These are phyloP conservation scores for Linnemannia elongata DNA, from an alignment of 192 early-diverging fungal species.

Conservation along the genomic window DNA sequence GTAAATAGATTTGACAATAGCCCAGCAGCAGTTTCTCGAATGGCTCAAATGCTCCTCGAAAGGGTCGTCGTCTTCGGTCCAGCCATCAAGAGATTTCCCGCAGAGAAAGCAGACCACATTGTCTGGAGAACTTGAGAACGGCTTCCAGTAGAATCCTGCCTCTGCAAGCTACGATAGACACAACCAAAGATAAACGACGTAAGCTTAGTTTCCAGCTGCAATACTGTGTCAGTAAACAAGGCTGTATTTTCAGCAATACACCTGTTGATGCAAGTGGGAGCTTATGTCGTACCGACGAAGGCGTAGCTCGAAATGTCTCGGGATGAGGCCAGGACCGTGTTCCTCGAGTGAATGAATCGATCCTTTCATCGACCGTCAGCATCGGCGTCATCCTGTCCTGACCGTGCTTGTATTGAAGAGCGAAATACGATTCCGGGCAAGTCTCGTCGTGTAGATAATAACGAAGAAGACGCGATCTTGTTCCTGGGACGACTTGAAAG, in stretches of 20 bases:
- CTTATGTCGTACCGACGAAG: slow-evolving; percentile 12
- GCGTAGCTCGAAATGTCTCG: slow-evolving; percentile 13
- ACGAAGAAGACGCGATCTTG: not conserved
- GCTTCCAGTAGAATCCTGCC: slow-evolving; percentile 55
- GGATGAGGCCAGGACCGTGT: slow-evolving; percentile 35
- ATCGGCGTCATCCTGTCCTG: slow-evolving; percentile 49
- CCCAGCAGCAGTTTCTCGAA: slow-evolving; percentile 44
- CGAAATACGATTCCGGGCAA: not conserved
- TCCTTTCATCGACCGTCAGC: slow-evolving; percentile 32
- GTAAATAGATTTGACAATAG: slow-evolving; percentile 29
- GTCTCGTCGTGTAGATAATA: not conserved
- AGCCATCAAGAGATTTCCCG: slow-evolving; percentile 47
- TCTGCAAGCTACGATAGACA: slow-evolving; percentile 34
- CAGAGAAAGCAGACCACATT: slow-evolving; percentile 59
- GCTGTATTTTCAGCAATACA: not conserved
- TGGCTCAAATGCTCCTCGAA: slow-evolving; percentile 40
- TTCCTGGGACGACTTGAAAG: not conserved
- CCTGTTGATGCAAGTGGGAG: not conserved
- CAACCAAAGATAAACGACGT: not conserved
- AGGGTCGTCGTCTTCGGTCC: slow-evolving; percentile 38
- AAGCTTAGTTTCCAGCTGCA: not conserved
- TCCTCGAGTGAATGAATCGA: slow-evolving; percentile 34
- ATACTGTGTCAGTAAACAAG: not conserved
- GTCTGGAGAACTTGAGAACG: slow-evolving; percentile 16
- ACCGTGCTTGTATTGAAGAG: not conserved